Base-by-base conservation (phyloP, 169 alveolate genomes). In the Plasmodium gallinaceum region DNA sequence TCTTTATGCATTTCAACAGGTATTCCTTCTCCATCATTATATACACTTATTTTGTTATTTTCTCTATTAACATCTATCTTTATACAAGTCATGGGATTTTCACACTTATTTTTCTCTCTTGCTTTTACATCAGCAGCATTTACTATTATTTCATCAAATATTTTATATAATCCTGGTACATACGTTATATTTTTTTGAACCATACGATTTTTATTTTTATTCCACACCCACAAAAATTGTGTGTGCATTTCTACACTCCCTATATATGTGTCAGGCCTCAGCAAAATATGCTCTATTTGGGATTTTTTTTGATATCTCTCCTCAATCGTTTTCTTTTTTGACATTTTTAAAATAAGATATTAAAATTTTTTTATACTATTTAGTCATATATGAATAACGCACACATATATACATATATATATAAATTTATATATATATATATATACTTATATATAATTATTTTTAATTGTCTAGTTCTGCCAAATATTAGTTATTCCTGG, bases 111-210 rank as follows among this genome's bases (percentile, higher is more conserved):
- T 8, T 68, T 93, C 92, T 95, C 98, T 73, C 96, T 95, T 88
- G 98, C 96, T 93, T 95, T 98, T 68, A 96, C 99, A 95, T 99
- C 99, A 7, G 99, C 99, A 1, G 99, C 99, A 88, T 99, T 99
- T 6, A 99, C 99, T 26, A 98, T 92, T 51, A 99, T 97, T 94
- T 99, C 99, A 88, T 97, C 99, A 92, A 98, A 98, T 45, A 99
- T 98, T 95, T 99, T 99, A 96, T 98, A 99, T 62, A 99, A 96
- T 0, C 99, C 99, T 0, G 99, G 99, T 7, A 97, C 99, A 88
- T 96, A 98, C 42, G 93, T 92, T 57, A 96, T 93, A 37, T 88
- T 60, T 72, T 94, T 95, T 86, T 94, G 95, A 14, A 94, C 98
- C 96, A 99, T 97, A 24, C 95, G 92, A 65, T 92, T 93, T 51